These are phyloP conservation scores for Fraxinus baroniana DNA, from an alignment of 305 asterid species.

Conservation along the genomic window DNA sequence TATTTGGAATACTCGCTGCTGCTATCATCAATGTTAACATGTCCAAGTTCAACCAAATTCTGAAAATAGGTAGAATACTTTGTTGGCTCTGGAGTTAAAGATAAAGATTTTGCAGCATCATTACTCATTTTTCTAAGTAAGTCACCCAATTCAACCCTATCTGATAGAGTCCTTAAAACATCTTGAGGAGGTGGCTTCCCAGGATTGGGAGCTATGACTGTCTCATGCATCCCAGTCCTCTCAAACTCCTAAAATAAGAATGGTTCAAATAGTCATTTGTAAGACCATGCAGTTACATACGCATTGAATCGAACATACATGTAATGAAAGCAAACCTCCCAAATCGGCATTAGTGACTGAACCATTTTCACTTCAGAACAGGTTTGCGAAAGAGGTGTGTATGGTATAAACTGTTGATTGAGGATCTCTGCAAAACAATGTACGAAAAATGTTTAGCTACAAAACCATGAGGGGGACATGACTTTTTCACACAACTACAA, in stretches of 20 bases:
- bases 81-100: constrained; percentile 43
- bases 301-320: constrained; percentile 12
- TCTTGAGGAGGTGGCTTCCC: constrained; percentile 71
- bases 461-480: constrained; percentile 14
- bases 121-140: constrained; percentile 40
- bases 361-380: constrained; percentile 74
- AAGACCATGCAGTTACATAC: constrained; percentile 20
- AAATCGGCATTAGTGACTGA: constrained; percentile 90
- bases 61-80: constrained; percentile 36
- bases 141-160: constrained; percentile 54
- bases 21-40: constrained; percentile 39
- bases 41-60: constrained; percentile 36
- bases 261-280: constrained; percentile 22
- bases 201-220: constrained; percentile 45
- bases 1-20: constrained; percentile 32
- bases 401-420: constrained; percentile 66
- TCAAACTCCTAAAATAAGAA: constrained; percentile 60
- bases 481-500: constrained; percentile 21
- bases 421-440: constrained; percentile 60
- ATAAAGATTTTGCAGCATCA: constrained; percentile 32
- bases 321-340: constrained; percentile 74
- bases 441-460: constrained; percentile 19
- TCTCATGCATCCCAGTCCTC: constrained; percentile 65
- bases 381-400: constrained; percentile 71
- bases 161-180: constrained; percentile 67